Conservation (phyloP, 1,139 yeast species). For the Yamadazyma sp. region DNA sequence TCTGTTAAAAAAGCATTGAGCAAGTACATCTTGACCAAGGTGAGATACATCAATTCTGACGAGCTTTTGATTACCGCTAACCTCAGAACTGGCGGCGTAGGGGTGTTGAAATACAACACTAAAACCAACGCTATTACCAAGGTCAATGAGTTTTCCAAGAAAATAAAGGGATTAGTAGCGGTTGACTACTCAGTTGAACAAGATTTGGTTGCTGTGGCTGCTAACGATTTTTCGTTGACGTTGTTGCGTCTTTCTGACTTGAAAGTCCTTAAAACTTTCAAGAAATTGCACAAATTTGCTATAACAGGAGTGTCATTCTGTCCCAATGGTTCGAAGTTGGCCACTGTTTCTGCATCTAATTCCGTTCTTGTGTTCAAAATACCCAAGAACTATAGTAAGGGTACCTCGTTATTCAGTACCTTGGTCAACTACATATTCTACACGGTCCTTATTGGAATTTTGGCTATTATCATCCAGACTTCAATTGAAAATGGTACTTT, state of each 20-base stretch:
- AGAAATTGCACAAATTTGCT: constrained; percentile 74
- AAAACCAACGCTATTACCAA: constrained; percentile 42
- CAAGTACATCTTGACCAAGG: constrained; percentile 50
- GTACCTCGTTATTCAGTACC: constrained; percentile 44
- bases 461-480: constrained; percentile 46
- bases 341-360: constrained; percentile 81
- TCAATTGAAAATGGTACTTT: constrained; percentile 40
- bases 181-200: constrained; percentile 50
- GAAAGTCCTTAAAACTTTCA: constrained; percentile 47
- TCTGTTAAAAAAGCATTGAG: constrained; percentile 27
- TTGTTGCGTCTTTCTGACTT: constrained; percentile 54
- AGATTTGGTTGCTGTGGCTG: constrained; percentile 66
- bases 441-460: constrained; percentile 44
- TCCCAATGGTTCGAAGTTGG: constrained; percentile 65
- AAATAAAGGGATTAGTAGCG: constrained; percentile 67
- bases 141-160: constrained; percentile 47
- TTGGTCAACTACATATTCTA: constrained; percentile 41
- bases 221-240: constrained; percentile 70
- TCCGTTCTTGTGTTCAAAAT: constrained; percentile 63
- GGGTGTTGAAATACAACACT: constrained; percentile 44
- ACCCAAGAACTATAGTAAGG: constrained; percentile 51
- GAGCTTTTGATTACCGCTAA: constrained; percentile 60
- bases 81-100: constrained; percentile 41
- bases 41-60: constrained; percentile 56
- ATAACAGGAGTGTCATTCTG: constrained; percentile 74